Base-by-base conservation (phyloP, 495 filamentous ascomycete genomes). In the Durotheca rogersii region DNA sequence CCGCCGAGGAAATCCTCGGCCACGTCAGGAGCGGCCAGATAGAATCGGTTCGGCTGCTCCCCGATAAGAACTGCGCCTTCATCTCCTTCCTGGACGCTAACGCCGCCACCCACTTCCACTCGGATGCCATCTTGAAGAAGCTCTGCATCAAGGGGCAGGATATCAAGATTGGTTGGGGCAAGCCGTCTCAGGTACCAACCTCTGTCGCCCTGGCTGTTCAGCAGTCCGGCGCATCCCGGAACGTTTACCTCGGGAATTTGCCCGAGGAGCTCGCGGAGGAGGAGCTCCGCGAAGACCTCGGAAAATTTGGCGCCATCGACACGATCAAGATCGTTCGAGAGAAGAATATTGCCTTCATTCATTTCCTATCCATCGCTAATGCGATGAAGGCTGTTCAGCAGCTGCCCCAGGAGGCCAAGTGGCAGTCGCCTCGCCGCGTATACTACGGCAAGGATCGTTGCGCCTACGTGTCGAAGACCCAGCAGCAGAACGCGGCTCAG, bases 11-110 rank as follows among this genome's bases (percentile, higher is more conserved):
- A 72, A 96, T 98, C 58, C 77, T 98, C 39, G 88, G 92, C 53
- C 93, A 98, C 64, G 93, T 98, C 40, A 84, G 93, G 38, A 97
- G 94, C 69, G 93, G 93, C 25, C 94, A 96, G 61, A 98, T 98
- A 68, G 93, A 98, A 74, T 97, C 94, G 17, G 93, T 97, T 29
- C 84, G 93, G 53, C 78, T 97, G 55, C 80, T 98, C 27, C 89
- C 91, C 12, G 93, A 98, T 72, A 98, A 97, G 87, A 98, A 97
- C 76, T 98, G 93, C 70, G 93, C 93, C 51, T 98, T 98, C 75
- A 98, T 98, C 63, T 98, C 93, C 9, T 98, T 98, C 72, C 76
- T 97, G 55, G 93, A 98, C 62, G 88, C 90, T 53, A 92, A 89
- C 73, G 95, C 94, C 19, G 93, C 93, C 36, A 96, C 90, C 16